phyloP scores from a whole-genome alignment of 495 filamentous ascomycete species.

The Tuber aestivum region DNA sequence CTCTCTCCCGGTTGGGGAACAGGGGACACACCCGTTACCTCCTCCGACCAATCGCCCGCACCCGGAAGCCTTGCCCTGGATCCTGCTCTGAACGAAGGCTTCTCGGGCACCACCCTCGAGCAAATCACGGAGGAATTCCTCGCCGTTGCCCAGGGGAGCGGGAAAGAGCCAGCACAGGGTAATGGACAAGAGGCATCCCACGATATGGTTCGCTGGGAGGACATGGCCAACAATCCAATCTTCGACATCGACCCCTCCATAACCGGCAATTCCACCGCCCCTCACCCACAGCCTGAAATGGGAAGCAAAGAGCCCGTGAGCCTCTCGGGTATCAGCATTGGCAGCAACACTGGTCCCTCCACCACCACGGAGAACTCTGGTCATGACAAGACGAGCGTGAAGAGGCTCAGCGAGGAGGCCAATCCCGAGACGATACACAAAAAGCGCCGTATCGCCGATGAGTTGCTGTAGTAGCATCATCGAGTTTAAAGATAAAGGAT shows the following conservation, averaged over 20 bases:
- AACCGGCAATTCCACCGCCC: background rate
- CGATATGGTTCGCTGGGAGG: constrained; percentile 40
- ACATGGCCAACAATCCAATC: constrained; percentile 41
- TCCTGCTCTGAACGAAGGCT: constrained; percentile 36
- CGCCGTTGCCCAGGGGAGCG: constrained; percentile 29
- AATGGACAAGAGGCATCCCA: constrained; percentile 21
- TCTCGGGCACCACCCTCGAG: constrained; percentile 33
- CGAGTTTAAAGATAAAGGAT: background rate
- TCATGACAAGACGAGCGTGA: background rate
- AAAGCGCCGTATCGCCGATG: constrained; percentile 25
- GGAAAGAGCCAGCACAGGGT: constrained; percentile 23
- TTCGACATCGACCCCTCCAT: constrained; percentile 39
- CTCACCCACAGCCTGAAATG: background rate
- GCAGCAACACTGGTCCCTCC: background rate
- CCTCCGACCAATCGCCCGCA: constrained; percentile 39
- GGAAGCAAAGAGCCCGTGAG: background rate
- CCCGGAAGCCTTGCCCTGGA: constrained; percentile 38
- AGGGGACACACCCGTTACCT: constrained; percentile 23
- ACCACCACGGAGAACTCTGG: background rate
- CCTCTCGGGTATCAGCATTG: background rate
- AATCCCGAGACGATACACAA: background rate
- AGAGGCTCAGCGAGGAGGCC: background rate
- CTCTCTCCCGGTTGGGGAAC: constrained; percentile 30
- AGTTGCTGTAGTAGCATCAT: background rate
- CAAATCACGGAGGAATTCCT: constrained; percentile 39